Evolutionary conservation across 805 yeast genomes (phyloP), one percentile per base, ranked within the genome.

Genomic region (Candida cerambycidarum): DNA sequence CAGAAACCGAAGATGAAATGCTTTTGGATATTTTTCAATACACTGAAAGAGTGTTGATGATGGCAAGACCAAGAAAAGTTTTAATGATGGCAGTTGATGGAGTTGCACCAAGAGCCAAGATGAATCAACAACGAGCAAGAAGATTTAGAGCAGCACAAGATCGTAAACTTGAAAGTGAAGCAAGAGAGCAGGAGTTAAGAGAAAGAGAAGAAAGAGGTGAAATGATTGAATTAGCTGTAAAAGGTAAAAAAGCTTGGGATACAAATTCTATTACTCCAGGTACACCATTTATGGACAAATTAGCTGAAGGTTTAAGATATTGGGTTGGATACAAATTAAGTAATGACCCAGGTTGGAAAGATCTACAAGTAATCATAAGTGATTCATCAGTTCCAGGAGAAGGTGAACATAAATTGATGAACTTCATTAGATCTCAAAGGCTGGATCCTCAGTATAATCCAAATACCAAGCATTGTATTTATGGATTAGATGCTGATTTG

Each of bases 371-470:
- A 5, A 85, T 93, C 17, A 83, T 93, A 35, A 85, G 95, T 56
- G 99, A 92, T 61, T 96, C 97, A 23, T 83, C 95, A 0, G 98
- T 92, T 11, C 99, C 99, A 1, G 99, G 99, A 48, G 99, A 93
- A 74, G 99, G 99, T 60, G 99, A 93, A 64, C 99, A 93, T 69
- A 93, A 93, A 63, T 83, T 93, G 54, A 93, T 93, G 99, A 89
- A 85, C 56, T 93, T 90, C 60, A 85, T 93, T 44, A 79, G 99
- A 57, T 79, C 87, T 32, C 98, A 90, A 61, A 75, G 98, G 53
- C 78, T 85, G 31, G 93, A 86, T 53, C 87, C 95, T 0, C 81
- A 82, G 57, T 87, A 92, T 63, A 79, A 88, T 57, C 96, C 98
- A 41, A 92, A 93, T 61, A 90, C 97, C 1, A 75, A 82, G n/a